Evolutionary conservation across 2,329 filamentous ascomycete species (phyloP).

Genomic region (Lachnellula suecica): DNA sequence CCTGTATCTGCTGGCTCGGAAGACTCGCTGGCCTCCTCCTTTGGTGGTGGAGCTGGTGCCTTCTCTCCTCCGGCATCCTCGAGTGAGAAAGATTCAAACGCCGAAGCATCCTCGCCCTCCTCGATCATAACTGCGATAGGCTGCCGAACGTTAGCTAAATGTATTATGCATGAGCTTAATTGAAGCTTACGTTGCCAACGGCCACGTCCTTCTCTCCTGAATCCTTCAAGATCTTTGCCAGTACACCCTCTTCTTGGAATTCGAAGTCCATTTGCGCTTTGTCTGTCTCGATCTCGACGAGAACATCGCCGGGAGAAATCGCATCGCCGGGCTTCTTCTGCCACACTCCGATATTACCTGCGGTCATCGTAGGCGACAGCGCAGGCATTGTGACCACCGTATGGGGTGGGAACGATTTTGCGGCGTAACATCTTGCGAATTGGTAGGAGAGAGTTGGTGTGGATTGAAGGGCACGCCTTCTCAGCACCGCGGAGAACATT

Average conservation of each 20-base stretch:
- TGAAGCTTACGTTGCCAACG: slow-evolving; percentile 82
- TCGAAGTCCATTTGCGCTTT: slow-evolving; percentile 99
- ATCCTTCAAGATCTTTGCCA: slow-evolving; percentile 92
- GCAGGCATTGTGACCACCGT: slow-evolving; percentile 97
- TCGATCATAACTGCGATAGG: slow-evolving; percentile 95
- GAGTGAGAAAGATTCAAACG: slow-evolving; percentile 85
- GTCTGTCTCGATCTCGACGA: slow-evolving; percentile 98
- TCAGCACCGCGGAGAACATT: slow-evolving; percentile 64
- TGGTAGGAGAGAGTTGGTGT: slow-evolving; percentile 50
- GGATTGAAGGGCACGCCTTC: slow-evolving; percentile 58
- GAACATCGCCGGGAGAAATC: slow-evolving; percentile 86
- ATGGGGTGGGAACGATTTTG: slow-evolving; percentile 87
- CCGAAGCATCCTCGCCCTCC: slow-evolving; percentile 80
- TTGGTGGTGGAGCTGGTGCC: slow-evolving; percentile 60
- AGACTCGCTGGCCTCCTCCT: slow-evolving; percentile 61
- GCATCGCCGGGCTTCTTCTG: slow-evolving; percentile 94
- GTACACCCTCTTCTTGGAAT: slow-evolving; percentile 95
- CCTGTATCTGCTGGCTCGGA: slow-evolving; percentile 58
- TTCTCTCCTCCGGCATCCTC: slow-evolving; percentile 89
- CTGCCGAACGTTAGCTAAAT: slow-evolving; percentile 48
- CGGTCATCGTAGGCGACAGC: slow-evolving; percentile 94
- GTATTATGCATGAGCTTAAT: no score
- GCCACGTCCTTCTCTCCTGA: slow-evolving; percentile 91
- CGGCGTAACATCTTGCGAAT: slow-evolving; percentile 55
- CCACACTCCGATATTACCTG: slow-evolving; percentile 95